Base-by-base conservation (phyloP, 1,284 basidiomycete genomes). In the Pseudozyma flocculosa region DNA sequence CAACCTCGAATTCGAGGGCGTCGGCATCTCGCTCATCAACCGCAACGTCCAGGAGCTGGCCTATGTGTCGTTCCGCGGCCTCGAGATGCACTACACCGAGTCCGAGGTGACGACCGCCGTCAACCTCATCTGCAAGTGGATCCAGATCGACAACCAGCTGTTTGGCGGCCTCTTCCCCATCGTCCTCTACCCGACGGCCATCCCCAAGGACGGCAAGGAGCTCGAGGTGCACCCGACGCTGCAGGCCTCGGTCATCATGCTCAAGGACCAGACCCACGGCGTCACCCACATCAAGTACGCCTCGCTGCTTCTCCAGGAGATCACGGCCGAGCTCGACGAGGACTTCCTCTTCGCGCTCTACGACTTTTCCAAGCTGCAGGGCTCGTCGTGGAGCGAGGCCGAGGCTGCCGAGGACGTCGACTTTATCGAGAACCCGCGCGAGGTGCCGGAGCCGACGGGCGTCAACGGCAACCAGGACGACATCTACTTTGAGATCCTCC, bases 211-310 rank as follows among this genome's bases (percentile, higher is more conserved):
- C 71, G 85, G 85, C 41, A 84, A 84, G 29, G 87, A 86, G 61
- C 84, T 88, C 40, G 87, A 90, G 39, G 86, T 86, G 3, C 85
- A 92, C 57, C 95, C 95, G 4, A 93, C 92, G 2, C 82, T 98
- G 39, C 93, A 98, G 78, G 86, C 85, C 0, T 91, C 90, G 4
- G 82, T 93, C 2, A 87, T 93, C 50, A 86, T 93, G 80, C 81
- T 97, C 56, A 97, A 96, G 75, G 95, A 98, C 46, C 51, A 72
- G 42, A 59, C 88, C 24, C 95, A 98, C 69, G 95, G 95, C 18
- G 95, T 98, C 17, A 81, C 89, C 37, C 98, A 96, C 78, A 84
- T 99, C 81, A 98, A 98, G 81, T 98, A 98, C 74, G 95, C 91
- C 44, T 94, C 92, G 2, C 85, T 98, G 41, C 80, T 99, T 23